Base-by-base conservation (phyloP, 768 basidiomycete species). In the Naganishia randhawae region DNA sequence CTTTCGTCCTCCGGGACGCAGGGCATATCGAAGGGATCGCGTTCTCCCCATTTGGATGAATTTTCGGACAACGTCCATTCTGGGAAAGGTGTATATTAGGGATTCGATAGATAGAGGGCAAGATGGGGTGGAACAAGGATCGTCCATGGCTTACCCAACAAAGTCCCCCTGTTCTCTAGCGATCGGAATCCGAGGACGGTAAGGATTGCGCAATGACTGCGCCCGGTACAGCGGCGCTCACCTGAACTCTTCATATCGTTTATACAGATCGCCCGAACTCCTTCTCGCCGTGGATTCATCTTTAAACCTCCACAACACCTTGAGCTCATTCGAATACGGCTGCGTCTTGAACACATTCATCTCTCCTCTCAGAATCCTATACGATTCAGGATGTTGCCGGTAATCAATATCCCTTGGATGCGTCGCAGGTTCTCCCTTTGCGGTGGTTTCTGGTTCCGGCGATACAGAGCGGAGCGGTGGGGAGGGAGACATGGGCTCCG, bases 41-140 rank as follows among this genome's bases (percentile, higher is more conserved):
- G 78, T 79, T 25, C 74, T 48, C 13, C 78, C 78, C 78, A 79
- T 79, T 45, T 77, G 76, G 32, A 79, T 72, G 69, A 79, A 79
- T 66, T 79, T 79, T 22, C 78, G 71, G 33, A 74, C 63, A 0
- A 77, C 73, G 63, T 79, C 78, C 75, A 77, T 77, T 13, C 76
- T 76, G 41, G 25, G 62, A 4, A 2, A n/a, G 22, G 32, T 5
- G n/a, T 17, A 5, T 37, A 17, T 61, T 5, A 33, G 29, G 25
- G 13, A 19, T 57, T 32, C 17, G 33, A 39, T 42, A 22, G 1
- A 16, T 57, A 25, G 33, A 35, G 32, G 37, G 42, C 11, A 13
- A 17, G 6, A 16, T 3, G 13, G 53, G 17, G 41, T 32, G 13
- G 37, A 16, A 45, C 9, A 17, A 7, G 37, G 16, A n/a, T n/a